Evolutionary conservation across 345 rosid species (phyloP).

Genomic region (Gossypium ekmanianum): DNA sequence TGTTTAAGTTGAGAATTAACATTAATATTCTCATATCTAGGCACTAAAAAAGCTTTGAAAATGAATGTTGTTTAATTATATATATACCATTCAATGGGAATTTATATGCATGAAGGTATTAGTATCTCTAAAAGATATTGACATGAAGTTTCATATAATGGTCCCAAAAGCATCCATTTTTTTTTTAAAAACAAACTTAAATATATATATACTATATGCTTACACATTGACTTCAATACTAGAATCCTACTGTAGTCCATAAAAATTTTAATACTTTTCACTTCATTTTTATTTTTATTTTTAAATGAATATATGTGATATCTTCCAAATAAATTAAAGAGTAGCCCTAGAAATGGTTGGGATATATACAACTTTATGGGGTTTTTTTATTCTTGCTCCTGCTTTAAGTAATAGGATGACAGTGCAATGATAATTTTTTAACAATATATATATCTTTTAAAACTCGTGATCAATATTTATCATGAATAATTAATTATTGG

Average conservation of each 20-base stretch:
- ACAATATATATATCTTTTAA: too few relatives aligned
- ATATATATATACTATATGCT: too few relatives aligned
- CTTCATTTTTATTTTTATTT: too few relatives aligned
- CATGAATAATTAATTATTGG: too few relatives aligned
- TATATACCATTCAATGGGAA: neutral
- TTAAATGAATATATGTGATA: too few relatives aligned
- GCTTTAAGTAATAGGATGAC: slow-evolving; percentile 16
- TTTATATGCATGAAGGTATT: slow-evolving; percentile 19
- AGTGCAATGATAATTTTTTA: neutral
- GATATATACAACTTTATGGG: neutral
- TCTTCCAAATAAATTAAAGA: too few relatives aligned
- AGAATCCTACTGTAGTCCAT: too few relatives aligned
- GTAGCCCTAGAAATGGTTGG: slow-evolving; percentile 17
- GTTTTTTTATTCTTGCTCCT: slow-evolving; percentile 9
- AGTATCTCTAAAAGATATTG: slow-evolving; percentile 36
- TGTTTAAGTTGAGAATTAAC: slow-evolving; percentile 3
- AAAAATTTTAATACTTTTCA: too few relatives aligned
- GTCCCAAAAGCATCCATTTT: neutral
- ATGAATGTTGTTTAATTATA: neutral
- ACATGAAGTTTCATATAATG: slow-evolving; percentile 25
- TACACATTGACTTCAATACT: too few relatives aligned
- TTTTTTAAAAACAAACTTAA: too few relatives aligned
- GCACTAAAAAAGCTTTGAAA: slow-evolving; percentile 15
- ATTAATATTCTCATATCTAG: too few relatives aligned
- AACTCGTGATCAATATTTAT: too few relatives aligned